Evolutionary conservation across 768 basidiomycete genomes (phyloP).

Genomic region (Amanita polypyramis): DNA sequence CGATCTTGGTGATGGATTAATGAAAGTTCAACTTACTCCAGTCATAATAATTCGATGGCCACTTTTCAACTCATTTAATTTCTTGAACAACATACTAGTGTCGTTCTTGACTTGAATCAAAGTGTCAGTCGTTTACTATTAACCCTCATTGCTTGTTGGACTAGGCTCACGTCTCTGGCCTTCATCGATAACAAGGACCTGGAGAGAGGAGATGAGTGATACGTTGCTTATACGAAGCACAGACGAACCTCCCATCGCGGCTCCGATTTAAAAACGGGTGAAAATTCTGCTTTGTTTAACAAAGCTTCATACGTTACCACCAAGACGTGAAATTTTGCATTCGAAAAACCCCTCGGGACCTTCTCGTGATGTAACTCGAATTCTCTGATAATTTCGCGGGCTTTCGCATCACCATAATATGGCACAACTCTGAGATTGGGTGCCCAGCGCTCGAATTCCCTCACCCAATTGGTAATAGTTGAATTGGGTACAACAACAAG

Average conservation of each 20-base stretch:
- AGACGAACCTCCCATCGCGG: constrained; percentile 72
- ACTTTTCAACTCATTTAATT: constrained; percentile 68
- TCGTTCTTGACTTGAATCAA: constrained; percentile 68
- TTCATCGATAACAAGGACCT: constrained; percentile 85
- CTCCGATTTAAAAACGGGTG: constrained; percentile 66
- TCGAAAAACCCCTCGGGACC: constrained; percentile 29
- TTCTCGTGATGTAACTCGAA: constrained; percentile 69
- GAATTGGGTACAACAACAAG: constrained; percentile 95
- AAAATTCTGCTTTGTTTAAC: constrained; percentile 57
- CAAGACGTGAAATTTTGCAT: constrained; percentile 77
- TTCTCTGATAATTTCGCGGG: constrained; percentile 69
- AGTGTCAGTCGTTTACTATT: neutral
- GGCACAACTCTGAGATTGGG: constrained; percentile 71
- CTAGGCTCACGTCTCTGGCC: constrained; percentile 69
- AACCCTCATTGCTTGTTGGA: neutral
- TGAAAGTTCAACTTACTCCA: constrained; percentile 38
- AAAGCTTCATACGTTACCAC: constrained; percentile 91
- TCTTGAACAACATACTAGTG: constrained; percentile 66
- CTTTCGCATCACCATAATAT: constrained; percentile 71
- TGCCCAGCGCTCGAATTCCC: constrained; percentile 87
- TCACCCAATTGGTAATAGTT: constrained; percentile 90
- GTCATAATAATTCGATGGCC: constrained; percentile 85
- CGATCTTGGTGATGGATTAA: constrained; percentile 8
- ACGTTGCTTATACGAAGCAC: neutral
- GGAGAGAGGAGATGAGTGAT: neutral